These are phyloP conservation scores for Acer campestre DNA, from an alignment of 345 rosid species.

Conservation along the genomic window DNA sequence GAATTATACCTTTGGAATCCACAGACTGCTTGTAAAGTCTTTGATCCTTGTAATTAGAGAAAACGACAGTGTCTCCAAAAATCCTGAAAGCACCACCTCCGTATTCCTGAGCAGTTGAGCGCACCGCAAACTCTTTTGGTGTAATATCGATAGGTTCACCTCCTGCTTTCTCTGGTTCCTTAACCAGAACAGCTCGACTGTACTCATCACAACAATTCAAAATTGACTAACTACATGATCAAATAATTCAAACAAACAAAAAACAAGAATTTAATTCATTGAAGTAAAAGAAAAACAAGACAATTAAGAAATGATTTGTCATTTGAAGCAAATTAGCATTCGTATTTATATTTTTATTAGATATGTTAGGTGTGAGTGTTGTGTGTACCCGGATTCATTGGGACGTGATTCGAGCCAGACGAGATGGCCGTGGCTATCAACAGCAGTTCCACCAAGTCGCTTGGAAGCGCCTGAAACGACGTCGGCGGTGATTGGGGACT, in stretches of 20 bases:
- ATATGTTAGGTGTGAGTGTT: background rate
- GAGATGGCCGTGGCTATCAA: constrained; percentile 71
- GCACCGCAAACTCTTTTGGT: constrained; percentile 75
- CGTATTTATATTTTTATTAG: too few species aligned
- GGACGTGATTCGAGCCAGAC: constrained; percentile 91
- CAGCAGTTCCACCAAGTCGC: constrained; percentile 71
- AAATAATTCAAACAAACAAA: background rate
- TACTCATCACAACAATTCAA: background rate
- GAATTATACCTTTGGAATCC: constrained; percentile 40
- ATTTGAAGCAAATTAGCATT: too few species aligned
- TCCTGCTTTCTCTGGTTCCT: constrained; percentile 54
- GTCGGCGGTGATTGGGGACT: constrained; percentile 89
- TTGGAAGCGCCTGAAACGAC: constrained; percentile 83
- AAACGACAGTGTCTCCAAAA: constrained; percentile 57
- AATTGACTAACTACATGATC: background rate
- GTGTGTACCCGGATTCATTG: constrained; percentile 67
- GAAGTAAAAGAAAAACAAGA: background rate
- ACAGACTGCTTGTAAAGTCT: constrained; percentile 68
- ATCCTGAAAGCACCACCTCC: constrained; percentile 93
- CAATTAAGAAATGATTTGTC: too few species aligned
- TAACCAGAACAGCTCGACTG: constrained; percentile 77
- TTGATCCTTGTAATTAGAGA: constrained; percentile 89
- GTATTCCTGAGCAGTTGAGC: constrained; percentile 83
- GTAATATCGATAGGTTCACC: constrained; percentile 67
- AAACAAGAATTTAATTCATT: too few species aligned